Evolutionary conservation across 345 rosid genomes (phyloP).

Genomic region (Bretschneidera sinensis): DNA sequence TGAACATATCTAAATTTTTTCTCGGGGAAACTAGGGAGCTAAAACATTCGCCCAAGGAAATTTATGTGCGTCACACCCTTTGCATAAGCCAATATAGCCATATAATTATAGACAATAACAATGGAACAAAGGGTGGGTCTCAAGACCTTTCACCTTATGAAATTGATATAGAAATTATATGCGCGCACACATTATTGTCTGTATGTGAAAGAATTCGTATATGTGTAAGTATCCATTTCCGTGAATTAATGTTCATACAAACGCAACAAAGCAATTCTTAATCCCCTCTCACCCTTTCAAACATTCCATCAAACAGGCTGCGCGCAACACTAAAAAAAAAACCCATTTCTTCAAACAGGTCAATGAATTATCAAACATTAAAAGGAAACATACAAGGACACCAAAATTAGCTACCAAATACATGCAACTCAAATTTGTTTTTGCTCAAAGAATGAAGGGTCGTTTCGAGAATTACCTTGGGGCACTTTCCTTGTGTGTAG

Average conservation of each 20-base stretch:
- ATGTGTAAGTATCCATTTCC: background rate
- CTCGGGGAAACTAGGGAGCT: too few species aligned
- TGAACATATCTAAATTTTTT: too few species aligned
- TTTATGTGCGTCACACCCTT: background rate
- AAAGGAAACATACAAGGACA: background rate
- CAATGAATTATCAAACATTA: background rate
- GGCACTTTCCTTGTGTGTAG: slow-evolving; percentile 75
- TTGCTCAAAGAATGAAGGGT: background rate
- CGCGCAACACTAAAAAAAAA: slow-evolving; percentile 7
- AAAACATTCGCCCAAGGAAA: background rate
- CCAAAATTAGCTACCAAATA: too few species aligned
- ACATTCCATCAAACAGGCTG: slow-evolving; percentile 36
- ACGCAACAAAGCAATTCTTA: background rate
- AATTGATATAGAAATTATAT: too few species aligned
- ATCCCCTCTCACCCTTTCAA: slow-evolving; percentile 6
- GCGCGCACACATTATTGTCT: background rate
- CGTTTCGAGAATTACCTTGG: slow-evolving; percentile 37
- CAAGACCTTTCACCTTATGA: background rate
- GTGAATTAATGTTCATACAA: background rate
- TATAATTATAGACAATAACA: background rate
- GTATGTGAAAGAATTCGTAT: background rate
- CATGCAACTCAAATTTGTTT: background rate
- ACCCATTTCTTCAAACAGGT: background rate
- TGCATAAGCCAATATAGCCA: background rate
- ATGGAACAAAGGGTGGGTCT: background rate